phyloP scores from a whole-genome alignment of 345 rosid species.

The Boechera retrofracta region DNA sequence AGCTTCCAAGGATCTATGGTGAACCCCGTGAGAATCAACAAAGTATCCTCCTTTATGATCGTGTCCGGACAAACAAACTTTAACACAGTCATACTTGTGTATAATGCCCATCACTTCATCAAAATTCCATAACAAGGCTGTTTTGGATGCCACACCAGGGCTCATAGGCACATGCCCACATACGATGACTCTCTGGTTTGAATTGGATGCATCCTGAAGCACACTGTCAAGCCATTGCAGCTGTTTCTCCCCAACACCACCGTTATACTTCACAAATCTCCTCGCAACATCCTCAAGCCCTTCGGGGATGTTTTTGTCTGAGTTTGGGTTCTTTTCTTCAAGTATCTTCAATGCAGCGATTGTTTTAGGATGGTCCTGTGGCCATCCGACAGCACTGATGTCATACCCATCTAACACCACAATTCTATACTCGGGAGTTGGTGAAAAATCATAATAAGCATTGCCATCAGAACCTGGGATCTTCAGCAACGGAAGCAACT shows the following conservation, averaged over 20 bases:
- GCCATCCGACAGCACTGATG: constrained; percentile 90
- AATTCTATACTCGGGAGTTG: constrained; percentile 65
- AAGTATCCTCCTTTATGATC: constrained; percentile 83
- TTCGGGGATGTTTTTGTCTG: constrained; percentile 78
- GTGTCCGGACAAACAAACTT: constrained; percentile 87
- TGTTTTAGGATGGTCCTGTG: constrained; percentile 70
- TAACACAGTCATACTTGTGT: constrained; percentile 70
- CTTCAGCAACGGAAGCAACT: constrained; percentile 74
- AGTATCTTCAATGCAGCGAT: constrained; percentile 72
- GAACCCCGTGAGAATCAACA: constrained; percentile 78
- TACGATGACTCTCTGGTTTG: constrained; percentile 72
- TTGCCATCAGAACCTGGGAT: constrained; percentile 53
- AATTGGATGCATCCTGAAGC: constrained; percentile 68
- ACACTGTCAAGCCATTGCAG: constrained; percentile 71
- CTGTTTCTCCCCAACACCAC: constrained; percentile 85
- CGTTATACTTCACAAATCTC: constrained; percentile 90
- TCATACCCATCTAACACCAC: constrained; percentile 89
- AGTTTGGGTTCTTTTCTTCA: constrained; percentile 70
- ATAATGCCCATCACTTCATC: constrained; percentile 80
- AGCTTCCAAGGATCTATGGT: constrained; percentile 87
- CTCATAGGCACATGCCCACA: constrained; percentile 89
- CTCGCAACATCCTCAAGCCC: constrained; percentile 71
- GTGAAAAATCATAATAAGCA: constrained; percentile 92
- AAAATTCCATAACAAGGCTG: constrained; percentile 85
- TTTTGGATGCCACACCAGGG: constrained; percentile 57